Evolutionary conservation across 495 filamentous ascomycete genomes (phyloP).

Genomic region (Podospora sp.): DNA sequence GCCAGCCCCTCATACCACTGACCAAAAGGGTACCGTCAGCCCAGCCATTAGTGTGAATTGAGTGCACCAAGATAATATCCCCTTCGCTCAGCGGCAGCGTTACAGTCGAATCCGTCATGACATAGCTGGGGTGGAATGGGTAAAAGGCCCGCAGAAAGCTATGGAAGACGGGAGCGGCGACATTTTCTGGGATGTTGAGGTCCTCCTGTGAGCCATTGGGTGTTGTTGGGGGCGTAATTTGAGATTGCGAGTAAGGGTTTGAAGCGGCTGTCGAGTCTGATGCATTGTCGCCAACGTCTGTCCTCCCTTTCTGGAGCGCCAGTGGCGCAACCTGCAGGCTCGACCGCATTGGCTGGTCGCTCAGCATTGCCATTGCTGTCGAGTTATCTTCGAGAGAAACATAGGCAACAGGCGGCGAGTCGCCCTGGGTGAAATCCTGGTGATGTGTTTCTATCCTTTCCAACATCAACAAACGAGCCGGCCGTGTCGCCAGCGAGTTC

Average conservation of each 20-base stretch:
- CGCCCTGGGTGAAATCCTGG: constrained; percentile 23
- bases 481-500: constrained; percentile 2
- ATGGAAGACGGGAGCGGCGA: constrained; percentile 70
- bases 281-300: constrained; percentile 37
- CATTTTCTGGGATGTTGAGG: constrained; percentile 27
- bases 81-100: constrained; percentile 86
- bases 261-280: constrained; percentile 47
- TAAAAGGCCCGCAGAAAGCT: constrained; percentile 97
- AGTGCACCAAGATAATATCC: constrained; percentile 93
- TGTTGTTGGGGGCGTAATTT: constrained; percentile 75
- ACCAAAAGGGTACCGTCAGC: constrained; percentile 94
- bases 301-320: constrained; percentile 63
- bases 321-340: constrained; percentile 75
- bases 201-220: constrained; percentile 65
- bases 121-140: constrained; percentile 79
- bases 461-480: neutral
- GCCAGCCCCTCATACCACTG: constrained; percentile 88
- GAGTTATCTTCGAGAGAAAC: constrained; percentile 34
- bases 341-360: constrained; percentile 52
- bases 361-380: constrained; percentile 55
- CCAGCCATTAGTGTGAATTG: constrained; percentile 98
- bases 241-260: constrained; percentile 49
- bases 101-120: constrained; percentile 71
- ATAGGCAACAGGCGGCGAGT: constrained; percentile 35
- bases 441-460: constrained; percentile 4